A percentile compares a stretch with the other conserved stretches of the same genome.
Conservation (phyloP, 148 eudicot genomes). For the Cornus florida region DNA sequence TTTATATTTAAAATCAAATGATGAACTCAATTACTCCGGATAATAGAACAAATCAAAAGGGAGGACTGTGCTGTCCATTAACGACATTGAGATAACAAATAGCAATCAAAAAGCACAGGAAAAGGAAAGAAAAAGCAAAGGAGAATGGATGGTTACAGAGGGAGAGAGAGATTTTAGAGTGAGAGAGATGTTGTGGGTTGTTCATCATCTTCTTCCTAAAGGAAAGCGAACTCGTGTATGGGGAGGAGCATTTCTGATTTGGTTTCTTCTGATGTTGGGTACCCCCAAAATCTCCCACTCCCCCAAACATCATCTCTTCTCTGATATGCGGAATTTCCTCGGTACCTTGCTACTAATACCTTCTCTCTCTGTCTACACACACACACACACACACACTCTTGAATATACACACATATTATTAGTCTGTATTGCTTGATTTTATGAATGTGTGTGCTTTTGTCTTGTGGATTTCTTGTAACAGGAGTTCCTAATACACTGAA, state of each 20-base stretch:
- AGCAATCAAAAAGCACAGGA: too few species aligned
- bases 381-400: too few species aligned
- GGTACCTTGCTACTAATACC: background rate
- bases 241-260: background rate
- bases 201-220: background rate
- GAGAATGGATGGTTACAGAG: too few species aligned
- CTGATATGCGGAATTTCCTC: constrained; percentile 7
- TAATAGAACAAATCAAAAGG: too few species aligned
- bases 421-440: background rate
- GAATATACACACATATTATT: too few species aligned
- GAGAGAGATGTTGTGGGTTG: background rate
- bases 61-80: too few species aligned
- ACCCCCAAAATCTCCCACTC: constrained; percentile 11
- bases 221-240: background rate
- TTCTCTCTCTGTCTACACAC: background rate
- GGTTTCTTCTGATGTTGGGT: constrained; percentile 1
- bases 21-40: too few species aligned
- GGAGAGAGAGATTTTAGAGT: too few species aligned
- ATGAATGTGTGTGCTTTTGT: background rate
- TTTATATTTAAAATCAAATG: too few species aligned
- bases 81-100: too few species aligned
- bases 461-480: background rate
- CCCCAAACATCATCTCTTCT: background rate
- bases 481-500: constrained; percentile 4
- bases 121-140: too few species aligned